Percentiles rank a stretch among this genome's conserved stretches.
Conservation (phyloP, 2,329 filamentous ascomycete genomes). For the Cladosporium sp. region DNA sequence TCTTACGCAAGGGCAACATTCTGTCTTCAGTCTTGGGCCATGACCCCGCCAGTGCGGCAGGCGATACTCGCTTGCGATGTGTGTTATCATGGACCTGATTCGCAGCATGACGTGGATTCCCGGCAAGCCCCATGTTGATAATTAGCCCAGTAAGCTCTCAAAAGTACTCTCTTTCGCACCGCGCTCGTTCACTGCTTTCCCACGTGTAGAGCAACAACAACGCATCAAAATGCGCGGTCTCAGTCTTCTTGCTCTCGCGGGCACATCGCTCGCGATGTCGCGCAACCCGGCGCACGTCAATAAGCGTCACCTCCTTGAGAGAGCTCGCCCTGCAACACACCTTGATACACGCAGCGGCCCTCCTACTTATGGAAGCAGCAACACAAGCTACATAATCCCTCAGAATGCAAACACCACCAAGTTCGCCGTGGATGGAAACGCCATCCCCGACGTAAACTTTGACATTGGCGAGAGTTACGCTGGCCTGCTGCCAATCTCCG, state of each 20-base stretch:
- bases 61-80: background rate
- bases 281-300: conserved; percentile 30
- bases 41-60: background rate
- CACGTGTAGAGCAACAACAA: background rate
- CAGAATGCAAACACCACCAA: conserved; percentile 49
- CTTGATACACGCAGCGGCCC: conserved; percentile 13
- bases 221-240: conserved; percentile 5
- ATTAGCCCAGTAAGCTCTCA: background rate
- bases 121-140: background rate
- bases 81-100: background rate
- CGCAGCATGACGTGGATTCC: background rate
- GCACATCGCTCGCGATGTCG: conserved; percentile 19
- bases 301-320: conserved; percentile 24
- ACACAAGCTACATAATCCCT: conserved; percentile 37
- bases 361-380: conserved; percentile 23
- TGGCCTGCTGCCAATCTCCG: conserved; percentile 36
- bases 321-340: conserved; percentile 6
- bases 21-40: background rate
- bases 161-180: background rate
- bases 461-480: conserved; percentile 39
- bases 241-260: conserved; percentile 18
- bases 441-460: conserved; percentile 38
- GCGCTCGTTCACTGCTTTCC: background rate
- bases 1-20: conserved; percentile 5
- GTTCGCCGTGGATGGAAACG: conserved; percentile 34